Percentiles rank a stretch among this genome's conserved stretches.
phyloP scores from a whole-genome alignment of 208 protist genomes.

The Trypanosoma caninum region DNA sequence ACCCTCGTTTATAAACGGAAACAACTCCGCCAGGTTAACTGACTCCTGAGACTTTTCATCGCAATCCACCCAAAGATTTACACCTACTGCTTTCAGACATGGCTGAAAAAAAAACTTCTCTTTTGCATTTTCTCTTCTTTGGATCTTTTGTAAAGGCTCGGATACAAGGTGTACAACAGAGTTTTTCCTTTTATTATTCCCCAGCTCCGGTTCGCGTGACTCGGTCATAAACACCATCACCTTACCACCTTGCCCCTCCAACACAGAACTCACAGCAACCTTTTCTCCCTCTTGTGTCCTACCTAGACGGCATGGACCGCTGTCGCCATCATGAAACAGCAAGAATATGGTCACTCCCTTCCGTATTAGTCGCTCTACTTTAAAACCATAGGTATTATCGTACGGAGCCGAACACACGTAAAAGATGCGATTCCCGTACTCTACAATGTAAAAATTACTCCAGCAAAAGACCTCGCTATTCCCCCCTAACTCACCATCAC shows the following conservation, averaged over 20 bases:
- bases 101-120: neutral
- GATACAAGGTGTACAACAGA: neutral
- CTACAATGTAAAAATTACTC: constrained; percentile 55
- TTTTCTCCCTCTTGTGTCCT: constrained; percentile 29
- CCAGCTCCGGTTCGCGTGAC: neutral
- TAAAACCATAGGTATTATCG: constrained; percentile 64
- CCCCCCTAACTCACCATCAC: constrained; percentile 5
- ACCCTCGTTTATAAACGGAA: constrained; percentile 38
- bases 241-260: constrained; percentile 36
- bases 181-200: constrained; percentile 2
- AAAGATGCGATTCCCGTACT: constrained; percentile 55
- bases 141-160: constrained; percentile 6
- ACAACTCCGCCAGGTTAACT: constrained; percentile 35
- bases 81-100: constrained; percentile 45
- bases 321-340: constrained; percentile 46
- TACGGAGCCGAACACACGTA: constrained; percentile 44
- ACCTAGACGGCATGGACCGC: constrained; percentile 7
- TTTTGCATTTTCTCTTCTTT: constrained; percentile 13
- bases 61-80: constrained; percentile 73
- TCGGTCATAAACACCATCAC: constrained; percentile 23
- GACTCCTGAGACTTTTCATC: constrained; percentile 23
- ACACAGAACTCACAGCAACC: constrained; percentile 43
- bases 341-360: constrained; percentile 68
- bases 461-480: constrained; percentile 70
- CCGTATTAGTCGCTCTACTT: constrained; percentile 59